phyloP scores from a whole-genome alignment of 306 rosid genomes.

The Spatholobus suberectus region DNA sequence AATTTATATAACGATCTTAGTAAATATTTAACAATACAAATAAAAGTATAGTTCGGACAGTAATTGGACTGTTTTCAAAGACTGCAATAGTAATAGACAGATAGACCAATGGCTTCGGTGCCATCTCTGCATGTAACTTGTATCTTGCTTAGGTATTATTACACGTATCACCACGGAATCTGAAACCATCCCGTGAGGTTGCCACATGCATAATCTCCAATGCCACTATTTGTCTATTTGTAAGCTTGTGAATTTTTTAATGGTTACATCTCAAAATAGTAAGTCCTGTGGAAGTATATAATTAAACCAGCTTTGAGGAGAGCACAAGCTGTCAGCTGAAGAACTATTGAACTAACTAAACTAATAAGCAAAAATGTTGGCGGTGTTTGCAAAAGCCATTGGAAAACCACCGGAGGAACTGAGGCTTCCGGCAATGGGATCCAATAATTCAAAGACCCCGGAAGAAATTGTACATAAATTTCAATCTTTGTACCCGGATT shows the following conservation, averaged over 20 bases:
- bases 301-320: background rate
- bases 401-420: slow-evolving; percentile 68
- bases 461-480: slow-evolving; percentile 44
- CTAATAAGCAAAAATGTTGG: slow-evolving; percentile 51
- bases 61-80: slow-evolving; percentile 19
- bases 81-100: background rate
- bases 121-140: slow-evolving; percentile 32
- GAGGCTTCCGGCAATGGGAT: slow-evolving; percentile 48
- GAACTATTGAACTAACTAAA: slow-evolving; percentile 11
- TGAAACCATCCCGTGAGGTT: slow-evolving; percentile 16
- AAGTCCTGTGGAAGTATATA: background rate
- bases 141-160: background rate
- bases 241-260: background rate
- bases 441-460: slow-evolving; percentile 43
- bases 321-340: background rate
- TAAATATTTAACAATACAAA: background rate
- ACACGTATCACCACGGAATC: slow-evolving; percentile 43
- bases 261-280: background rate
- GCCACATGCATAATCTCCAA: slow-evolving; percentile 48
- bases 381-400: slow-evolving; percentile 54
- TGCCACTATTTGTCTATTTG: slow-evolving; percentile 33
- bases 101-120: background rate
- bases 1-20: background rate
- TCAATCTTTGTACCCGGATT: slow-evolving; percentile 46
- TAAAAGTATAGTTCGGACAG: background rate